Evolutionary conservation across 2,329 filamentous ascomycete species (phyloP), one percentile per base, ranked within the genome.

Genomic region (Salinomyces thailandicus): DNA sequence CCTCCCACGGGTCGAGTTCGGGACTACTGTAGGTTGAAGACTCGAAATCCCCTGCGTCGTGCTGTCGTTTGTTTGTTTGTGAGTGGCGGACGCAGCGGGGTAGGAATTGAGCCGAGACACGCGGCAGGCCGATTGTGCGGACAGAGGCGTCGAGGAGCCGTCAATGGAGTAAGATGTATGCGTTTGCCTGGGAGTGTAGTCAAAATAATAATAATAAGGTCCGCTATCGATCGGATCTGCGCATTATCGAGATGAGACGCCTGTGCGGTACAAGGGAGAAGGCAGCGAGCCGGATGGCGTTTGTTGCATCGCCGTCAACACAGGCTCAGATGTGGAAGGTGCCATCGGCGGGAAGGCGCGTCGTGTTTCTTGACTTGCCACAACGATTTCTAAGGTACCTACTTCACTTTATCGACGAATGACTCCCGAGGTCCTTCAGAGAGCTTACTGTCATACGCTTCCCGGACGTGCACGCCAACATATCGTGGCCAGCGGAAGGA

Each of bases 241-340:
- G 27, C 27, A 30, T 30, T 26, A 30, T 30, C 27, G 27, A 30
- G 27, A 30, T 30, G 27, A 16, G 22, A n/a, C 22, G 22, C 22
- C 9, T 26, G 9, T 14, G 14, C 27, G 27, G 8, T n/a, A 30
- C 27, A 30, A 13, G 27, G 27, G 27, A 9, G 27, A 30, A 30
- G 27, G 11, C 15, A 15, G 14, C 27, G 11, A 16, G 27, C 27
- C 27, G 27, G 8, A 8, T 8, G 11, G 27, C 27, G 27, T 30
- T 30, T 30, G 27, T 14, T n/a, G 11, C 27, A 26, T 26, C 22
- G n/a, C 9, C 22, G 22, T 26, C 9, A 26, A n/a, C n/a, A n/a
- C n/a, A n/a, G n/a, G n/a, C n/a, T n/a, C n/a, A n/a, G n/a, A n/a
- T n/a, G n/a, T n/a, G n/a, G 20, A 24, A 24, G 20, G 20, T 7